Evolutionary conservation across 2,329 filamentous ascomycete genomes (phyloP), one percentile per base, ranked within the genome.

Genomic region (Xylariaceae sp.): DNA sequence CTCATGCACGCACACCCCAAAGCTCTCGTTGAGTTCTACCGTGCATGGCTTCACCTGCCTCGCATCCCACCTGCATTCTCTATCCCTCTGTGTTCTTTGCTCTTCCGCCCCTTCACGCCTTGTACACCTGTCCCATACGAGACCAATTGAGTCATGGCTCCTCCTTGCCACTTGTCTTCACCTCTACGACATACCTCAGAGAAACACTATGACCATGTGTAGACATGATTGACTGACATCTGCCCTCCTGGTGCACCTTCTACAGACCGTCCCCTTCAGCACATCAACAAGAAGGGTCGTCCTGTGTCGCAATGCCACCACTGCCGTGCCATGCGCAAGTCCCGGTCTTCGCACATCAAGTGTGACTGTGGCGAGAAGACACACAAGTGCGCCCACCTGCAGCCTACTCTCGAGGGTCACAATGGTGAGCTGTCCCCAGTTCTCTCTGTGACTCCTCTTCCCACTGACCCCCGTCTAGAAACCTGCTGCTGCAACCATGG

Each of bases 301-400:
- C 94, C 94, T 63, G 92, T 97, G 68, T 96, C 94, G 70, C 94
- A 99, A 87, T 99, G 94, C 78, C 85, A 91, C 68, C 94, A 99
- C 78, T 99, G 94, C 78, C 93, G 94, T 74, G 86, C 89, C 67
- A 88, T 96, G 82, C 92, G 94, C 79, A 97, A 97, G 82, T 93
- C 91, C 75, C 90, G 94, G 70, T 88, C 92, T 60, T 90, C 93
- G 65, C 94, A 97, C 76, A 85, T 94, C 72, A 96, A 94, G 76
- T 99, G 94, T 78, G 92, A 97, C 76, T 99, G 94, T 76, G 92
- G 91, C 73, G 90, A 96, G 76, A 97, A 96, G 82, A 86, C 87
- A 63, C 88, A 88, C 79, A 84, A 84, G 73, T 87, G 85, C 73
- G 76, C 81, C 61, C 83, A 87, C 72, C 67, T 86, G 70, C 80